Evolutionary conservation across 106 monocot species (phyloP), one percentile per base, ranked within the genome.

Genomic region (Allium fistulosum): DNA sequence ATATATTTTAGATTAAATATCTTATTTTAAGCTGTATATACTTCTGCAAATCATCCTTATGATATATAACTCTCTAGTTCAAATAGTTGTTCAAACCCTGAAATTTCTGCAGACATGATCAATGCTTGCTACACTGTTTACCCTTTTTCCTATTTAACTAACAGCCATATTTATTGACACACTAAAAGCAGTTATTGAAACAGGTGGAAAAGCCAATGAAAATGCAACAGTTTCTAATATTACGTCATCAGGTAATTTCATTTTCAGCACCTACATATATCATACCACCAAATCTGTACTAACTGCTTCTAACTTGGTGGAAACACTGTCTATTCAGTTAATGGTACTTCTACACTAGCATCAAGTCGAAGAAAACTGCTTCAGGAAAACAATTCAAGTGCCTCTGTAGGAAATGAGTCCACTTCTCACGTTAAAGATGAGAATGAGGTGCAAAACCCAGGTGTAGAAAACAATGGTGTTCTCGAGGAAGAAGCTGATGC

Each of bases 401-500:
- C 15, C 1, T 26, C 28, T 67, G 65, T 76, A 46, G 72, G 69
- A 10, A 83, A 22, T 49, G 65, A 16, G 48, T 81, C 71, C 68
- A 77, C 79, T 53, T 65, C 76, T 72, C 63, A 77, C 46, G 68
- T 37, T 37, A 55, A 55, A 12, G 53, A 55, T 6, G 53, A 55
- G 7, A 15, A 48, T 62, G 66, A 15, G 17, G 53, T 14, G 48
- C 67, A 68, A 61, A 70, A 62, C 50, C 75, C 80, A 45, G 87
- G 80, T 59, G 84, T 83, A 18, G 81, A 90, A 75, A 99, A 99
- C 70, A 52, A 81, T 45, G 81, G 71, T 67, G 67, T 9, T 66
- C 69, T 99, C 51, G 90, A 85, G 65, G 87, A 75, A 11, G 90
- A 83, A 55, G 93, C 93, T 64, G 87, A 90, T 81, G 66, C 80